Conservation (phyloP, 2,329 filamentous ascomycete genomes). For the Rhinocladiella mackenziei region DNA sequence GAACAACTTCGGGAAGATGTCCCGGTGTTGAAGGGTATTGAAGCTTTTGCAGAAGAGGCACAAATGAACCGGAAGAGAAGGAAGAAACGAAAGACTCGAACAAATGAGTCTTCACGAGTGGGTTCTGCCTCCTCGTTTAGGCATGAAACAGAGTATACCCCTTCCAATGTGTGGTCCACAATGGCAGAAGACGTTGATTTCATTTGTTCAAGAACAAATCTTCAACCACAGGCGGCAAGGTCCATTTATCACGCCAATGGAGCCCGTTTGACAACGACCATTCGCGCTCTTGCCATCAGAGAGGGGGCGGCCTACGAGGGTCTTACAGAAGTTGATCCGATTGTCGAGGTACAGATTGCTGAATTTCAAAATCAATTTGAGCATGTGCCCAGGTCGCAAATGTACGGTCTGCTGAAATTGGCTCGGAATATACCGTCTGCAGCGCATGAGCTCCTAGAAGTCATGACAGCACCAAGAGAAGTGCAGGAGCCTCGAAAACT, state of each 20-base stretch:
- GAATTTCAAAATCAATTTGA: constrained; percentile 56
- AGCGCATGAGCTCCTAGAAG: constrained; percentile 58
- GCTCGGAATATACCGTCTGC: constrained; percentile 55
- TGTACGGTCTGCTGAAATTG: constrained; percentile 53
- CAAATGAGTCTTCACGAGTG: constrained; percentile 27
- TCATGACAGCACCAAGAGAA: constrained; percentile 43
- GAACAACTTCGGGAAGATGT: constrained; percentile 45
- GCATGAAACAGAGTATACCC: constrained; percentile 24
- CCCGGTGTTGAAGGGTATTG: constrained; percentile 64
- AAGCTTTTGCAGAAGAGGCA: constrained; percentile 65
- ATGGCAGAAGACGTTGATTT: constrained; percentile 58
- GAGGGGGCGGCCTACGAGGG: constrained; percentile 41
- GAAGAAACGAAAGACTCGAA: constrained; percentile 31
- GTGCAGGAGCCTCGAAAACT: constrained; percentile 8
- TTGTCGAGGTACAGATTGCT: constrained; percentile 48
- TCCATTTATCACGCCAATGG: constrained; percentile 58
- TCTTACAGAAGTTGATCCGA: constrained; percentile 39
- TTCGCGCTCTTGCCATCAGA: constrained; percentile 51
- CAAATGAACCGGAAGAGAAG: constrained; percentile 37
- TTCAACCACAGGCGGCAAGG: constrained; percentile 46
- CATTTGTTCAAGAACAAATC: constrained; percentile 49
- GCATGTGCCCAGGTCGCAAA: constrained; percentile 45
- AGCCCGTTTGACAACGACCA: constrained; percentile 53
- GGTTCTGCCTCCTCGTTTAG: constrained; percentile 25
- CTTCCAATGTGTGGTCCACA: constrained; percentile 56